Evolutionary conservation across 2,329 filamentous ascomycete genomes (phyloP).

Genomic region (Cladobotryum protrusum): DNA sequence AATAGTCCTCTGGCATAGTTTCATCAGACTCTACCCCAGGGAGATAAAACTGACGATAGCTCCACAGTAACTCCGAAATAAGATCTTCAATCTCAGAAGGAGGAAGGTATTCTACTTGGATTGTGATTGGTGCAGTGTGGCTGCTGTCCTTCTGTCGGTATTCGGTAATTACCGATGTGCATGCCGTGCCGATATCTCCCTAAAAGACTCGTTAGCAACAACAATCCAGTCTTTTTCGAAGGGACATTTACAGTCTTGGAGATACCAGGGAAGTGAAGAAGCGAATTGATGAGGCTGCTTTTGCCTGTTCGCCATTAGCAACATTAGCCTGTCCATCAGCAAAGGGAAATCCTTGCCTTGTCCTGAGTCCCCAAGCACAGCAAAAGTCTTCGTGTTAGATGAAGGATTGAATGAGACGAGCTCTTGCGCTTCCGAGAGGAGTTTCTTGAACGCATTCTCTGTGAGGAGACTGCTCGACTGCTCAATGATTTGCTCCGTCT

Average conservation of each 20-base stretch:
- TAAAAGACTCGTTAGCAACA: background rate
- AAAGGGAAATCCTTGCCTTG: slow-evolving; percentile 16
- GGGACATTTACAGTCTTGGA: slow-evolving; percentile 16
- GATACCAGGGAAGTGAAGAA: slow-evolving; percentile 26
- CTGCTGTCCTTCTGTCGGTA: slow-evolving; percentile 23
- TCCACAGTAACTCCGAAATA: slow-evolving; percentile 26
- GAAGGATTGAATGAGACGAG: slow-evolving; percentile 4
- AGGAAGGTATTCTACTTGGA: slow-evolving; percentile 28
- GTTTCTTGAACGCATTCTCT: background rate
- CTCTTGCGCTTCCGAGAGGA: slow-evolving; percentile 1
- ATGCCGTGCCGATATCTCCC: slow-evolving; percentile 27
- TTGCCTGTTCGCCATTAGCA: slow-evolving; percentile 15
- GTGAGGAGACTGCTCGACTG: background rate
- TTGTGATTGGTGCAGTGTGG: slow-evolving; percentile 21
- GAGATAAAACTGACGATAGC: slow-evolving; percentile 25
- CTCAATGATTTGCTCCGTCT: background rate
- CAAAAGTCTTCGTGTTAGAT: slow-evolving; percentile 11
- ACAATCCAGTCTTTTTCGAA: background rate
- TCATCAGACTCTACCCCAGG: too few species aligned
- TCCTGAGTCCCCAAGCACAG: slow-evolving; percentile 15
- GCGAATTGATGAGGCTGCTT: slow-evolving; percentile 30
- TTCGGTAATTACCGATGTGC: slow-evolving; percentile 30
- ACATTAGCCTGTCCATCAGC: background rate
- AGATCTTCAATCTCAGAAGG: slow-evolving; percentile 20
- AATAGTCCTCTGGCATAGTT: too few species aligned